These are phyloP conservation scores for Alternaria solani DNA, from an alignment of 2,329 filamentous ascomycete genomes.

Conservation along the genomic window DNA sequence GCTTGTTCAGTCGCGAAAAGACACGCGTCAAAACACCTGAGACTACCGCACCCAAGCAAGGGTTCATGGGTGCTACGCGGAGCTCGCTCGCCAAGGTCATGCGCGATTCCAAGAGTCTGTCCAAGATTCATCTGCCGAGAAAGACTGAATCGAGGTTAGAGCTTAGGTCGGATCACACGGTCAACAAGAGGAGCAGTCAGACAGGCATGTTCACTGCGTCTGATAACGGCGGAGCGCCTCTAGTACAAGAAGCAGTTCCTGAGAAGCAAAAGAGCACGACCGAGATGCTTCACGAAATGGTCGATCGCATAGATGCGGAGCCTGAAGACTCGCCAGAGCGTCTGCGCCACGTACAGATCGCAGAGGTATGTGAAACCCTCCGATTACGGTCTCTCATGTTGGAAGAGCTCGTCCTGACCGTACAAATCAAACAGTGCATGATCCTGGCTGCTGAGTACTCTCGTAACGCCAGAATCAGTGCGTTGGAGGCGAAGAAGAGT, in stretches of 20 bases:
- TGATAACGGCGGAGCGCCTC: not conserved
- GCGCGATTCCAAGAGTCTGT: slow-evolving; percentile 26
- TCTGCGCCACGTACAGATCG: slow-evolving; percentile 31
- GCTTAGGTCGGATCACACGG: not conserved
- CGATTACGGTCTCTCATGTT: slow-evolving; percentile 1
- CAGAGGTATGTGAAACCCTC: slow-evolving; percentile 33
- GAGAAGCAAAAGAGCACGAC: not conserved
- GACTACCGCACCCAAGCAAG: slow-evolving; percentile 19
- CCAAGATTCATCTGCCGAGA: slow-evolving; percentile 20
- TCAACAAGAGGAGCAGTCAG: not conserved
- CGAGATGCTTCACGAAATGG: slow-evolving; percentile 23
- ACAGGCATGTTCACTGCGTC: not conserved
- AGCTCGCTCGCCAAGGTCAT: slow-evolving; percentile 32
- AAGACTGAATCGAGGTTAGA: slow-evolving; percentile 7
- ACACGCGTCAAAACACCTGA: slow-evolving; percentile 9
- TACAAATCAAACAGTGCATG: slow-evolving; percentile 27
- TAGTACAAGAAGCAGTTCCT: not conserved
- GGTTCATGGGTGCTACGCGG: slow-evolving; percentile 23
- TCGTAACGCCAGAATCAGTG: slow-evolving; percentile 28
- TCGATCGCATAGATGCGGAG: slow-evolving; percentile 19
- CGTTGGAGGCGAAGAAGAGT: slow-evolving; percentile 29
- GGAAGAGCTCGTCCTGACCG: slow-evolving; percentile 22
- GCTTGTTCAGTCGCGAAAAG: slow-evolving; percentile 32
- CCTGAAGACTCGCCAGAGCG: slow-evolving; percentile 21
- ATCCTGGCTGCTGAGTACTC: slow-evolving; percentile 27